Evolutionary conservation across 345 rosid species (phyloP).

Genomic region (Diplotaxis tenuifolia): DNA sequence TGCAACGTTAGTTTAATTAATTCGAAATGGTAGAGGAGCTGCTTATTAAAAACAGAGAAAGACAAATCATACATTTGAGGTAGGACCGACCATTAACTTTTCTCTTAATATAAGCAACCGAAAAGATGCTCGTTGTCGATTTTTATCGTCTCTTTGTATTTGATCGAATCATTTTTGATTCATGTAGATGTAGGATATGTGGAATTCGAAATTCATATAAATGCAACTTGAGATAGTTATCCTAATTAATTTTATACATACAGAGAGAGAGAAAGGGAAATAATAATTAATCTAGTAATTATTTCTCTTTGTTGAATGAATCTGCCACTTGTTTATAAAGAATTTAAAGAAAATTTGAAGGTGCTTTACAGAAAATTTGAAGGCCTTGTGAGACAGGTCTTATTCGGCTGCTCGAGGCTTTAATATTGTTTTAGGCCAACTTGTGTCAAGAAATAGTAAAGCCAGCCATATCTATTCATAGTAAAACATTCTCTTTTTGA

Average conservation of each 20-base stretch:
- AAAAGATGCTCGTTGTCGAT: slow-evolving; percentile 9
- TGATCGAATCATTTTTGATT: not conserved
- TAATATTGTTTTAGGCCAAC: not conserved
- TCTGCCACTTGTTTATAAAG: not conserved
- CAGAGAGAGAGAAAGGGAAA: not conserved
- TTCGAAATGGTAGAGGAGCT: not conserved
- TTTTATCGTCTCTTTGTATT: slow-evolving; percentile 1
- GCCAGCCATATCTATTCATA: not conserved
- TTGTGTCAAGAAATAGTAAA: not conserved
- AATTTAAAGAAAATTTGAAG: not conserved
- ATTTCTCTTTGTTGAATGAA: not conserved
- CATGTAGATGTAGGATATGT: not conserved
- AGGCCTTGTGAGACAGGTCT: slow-evolving; percentile 1
- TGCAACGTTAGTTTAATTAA: not conserved
- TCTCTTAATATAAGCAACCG: not conserved
- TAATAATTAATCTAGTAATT: not conserved
- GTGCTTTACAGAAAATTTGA: not conserved
- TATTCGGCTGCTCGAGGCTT: slow-evolving; percentile 12
- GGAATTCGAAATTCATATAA: not conserved
- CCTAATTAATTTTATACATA: not conserved
- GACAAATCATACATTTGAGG: not conserved
- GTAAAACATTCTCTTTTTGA: no score
- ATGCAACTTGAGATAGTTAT: not conserved
- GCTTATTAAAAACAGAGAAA: not conserved
- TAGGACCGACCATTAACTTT: not conserved